Percentiles rank a stretch among this genome's conserved stretches.
phyloP scores from a whole-genome alignment of 768 basidiomycete species.

The Leucosporidium scottii region DNA sequence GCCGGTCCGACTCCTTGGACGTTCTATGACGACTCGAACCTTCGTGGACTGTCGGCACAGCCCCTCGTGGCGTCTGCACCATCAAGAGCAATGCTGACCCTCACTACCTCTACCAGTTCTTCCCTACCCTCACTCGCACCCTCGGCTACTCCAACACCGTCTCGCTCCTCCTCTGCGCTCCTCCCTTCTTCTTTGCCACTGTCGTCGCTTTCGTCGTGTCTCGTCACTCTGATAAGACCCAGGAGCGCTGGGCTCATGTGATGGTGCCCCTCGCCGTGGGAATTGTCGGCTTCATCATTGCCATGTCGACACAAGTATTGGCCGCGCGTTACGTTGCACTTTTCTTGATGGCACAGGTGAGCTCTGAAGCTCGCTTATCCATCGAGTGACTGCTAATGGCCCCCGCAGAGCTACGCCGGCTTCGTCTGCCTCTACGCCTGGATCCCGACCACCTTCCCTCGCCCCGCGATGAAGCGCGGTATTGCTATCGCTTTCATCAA shows the following conservation, averaged over 20 bases:
- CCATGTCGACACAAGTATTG: neutral
- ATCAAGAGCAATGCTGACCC: too few relatives aligned
- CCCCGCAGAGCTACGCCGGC: conserved; percentile 54
- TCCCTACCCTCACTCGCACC: conserved; percentile 37
- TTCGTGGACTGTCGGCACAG: too few relatives aligned
- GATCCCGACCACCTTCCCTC: conserved; percentile 58
- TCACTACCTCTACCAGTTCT: conserved; percentile 8
- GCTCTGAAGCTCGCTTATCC: neutral
- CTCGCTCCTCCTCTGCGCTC: conserved; percentile 40
- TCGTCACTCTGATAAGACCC: conserved; percentile 59
- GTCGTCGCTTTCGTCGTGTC: conserved; percentile 29
- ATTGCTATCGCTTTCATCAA: conserved; percentile 60
- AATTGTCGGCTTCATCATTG: conserved; percentile 59
- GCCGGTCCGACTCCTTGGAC: too few relatives aligned
- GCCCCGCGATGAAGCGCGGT: conserved; percentile 78
- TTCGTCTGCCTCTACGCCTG: conserved; percentile 57
- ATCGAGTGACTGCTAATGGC: conserved; percentile 32
- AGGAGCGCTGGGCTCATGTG: conserved; percentile 68
- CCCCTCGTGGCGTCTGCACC: too few relatives aligned
- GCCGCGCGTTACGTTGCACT: conserved; percentile 30
- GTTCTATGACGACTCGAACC: too few relatives aligned
- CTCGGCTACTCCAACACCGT: conserved; percentile 38
- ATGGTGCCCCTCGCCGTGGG: conserved; percentile 52
- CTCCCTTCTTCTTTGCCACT: conserved; percentile 37
- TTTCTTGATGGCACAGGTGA: conserved; percentile 54